phyloP scores from a whole-genome alignment of 2,329 filamentous ascomycete genomes.

The Dactylonectria macrodidyma region DNA sequence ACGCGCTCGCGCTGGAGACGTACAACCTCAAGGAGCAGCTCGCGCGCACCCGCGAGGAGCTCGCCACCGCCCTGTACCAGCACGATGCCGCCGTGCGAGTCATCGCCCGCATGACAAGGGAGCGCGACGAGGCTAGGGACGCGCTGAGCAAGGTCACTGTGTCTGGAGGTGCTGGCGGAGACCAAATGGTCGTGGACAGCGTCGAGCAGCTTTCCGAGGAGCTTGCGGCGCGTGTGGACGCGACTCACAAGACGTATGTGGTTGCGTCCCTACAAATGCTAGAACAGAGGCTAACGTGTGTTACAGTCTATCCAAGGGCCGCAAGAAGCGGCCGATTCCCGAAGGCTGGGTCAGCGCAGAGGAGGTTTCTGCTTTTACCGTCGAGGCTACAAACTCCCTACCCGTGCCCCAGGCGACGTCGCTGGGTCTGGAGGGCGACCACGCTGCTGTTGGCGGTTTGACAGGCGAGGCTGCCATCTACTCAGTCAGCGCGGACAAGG shows the following conservation, averaged over 20 bases:
- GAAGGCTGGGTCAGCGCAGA: constrained; percentile 87
- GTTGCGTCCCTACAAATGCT: not conserved
- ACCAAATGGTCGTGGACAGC: constrained; percentile 92
- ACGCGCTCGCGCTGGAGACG: constrained; percentile 90
- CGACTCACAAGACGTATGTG: constrained; percentile 83
- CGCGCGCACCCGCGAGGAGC: constrained; percentile 90
- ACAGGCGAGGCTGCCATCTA: constrained; percentile 83
- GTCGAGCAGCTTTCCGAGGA: constrained; percentile 81
- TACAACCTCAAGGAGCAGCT: constrained; percentile 93
- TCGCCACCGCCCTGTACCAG: constrained; percentile 94
- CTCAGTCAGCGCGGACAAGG: constrained; percentile 76
- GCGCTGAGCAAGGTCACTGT: constrained; percentile 90
- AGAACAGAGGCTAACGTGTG: constrained; percentile 29
- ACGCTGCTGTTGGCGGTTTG: constrained; percentile 82
- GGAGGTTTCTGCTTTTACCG: constrained; percentile 69
- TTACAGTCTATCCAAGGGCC: constrained; percentile 85
- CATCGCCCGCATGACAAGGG: constrained; percentile 90
- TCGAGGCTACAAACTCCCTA: constrained; percentile 61
- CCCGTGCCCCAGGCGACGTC: constrained; percentile 65
- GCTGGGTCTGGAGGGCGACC: constrained; percentile 68
- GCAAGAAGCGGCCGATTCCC: constrained; percentile 90
- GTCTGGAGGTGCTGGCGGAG: constrained; percentile 71
- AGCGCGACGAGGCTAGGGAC: constrained; percentile 92
- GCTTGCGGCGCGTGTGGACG: constrained; percentile 81
- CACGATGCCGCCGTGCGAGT: constrained; percentile 97